Conservation (phyloP, 371 early-diverging fungal genomes). For the Apophysomyces trapeziformis region DNA sequence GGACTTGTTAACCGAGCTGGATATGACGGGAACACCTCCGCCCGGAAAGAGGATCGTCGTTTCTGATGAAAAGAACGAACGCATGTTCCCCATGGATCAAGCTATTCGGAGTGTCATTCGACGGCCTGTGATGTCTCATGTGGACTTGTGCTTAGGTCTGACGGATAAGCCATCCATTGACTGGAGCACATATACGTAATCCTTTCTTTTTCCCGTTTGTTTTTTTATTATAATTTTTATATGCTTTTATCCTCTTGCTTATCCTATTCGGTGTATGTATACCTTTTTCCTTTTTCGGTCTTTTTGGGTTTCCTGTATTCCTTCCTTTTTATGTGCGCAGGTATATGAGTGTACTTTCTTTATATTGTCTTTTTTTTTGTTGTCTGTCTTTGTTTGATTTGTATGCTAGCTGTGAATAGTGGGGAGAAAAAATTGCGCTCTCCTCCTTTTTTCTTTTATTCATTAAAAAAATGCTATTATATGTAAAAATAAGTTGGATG, state of each 20-base stretch:
- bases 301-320: not conserved
- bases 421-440: too few species aligned
- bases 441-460: too few species aligned
- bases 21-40: conserved; percentile 46
- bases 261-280: not conserved
- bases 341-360: not conserved
- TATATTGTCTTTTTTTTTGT: not conserved
- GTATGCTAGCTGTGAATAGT: too few species aligned
- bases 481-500: too few species aligned
- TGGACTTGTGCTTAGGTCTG: conserved; percentile 51
- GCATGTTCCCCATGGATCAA: conserved; percentile 45
- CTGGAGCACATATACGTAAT: conserved; percentile 36
- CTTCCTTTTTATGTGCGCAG: not conserved
- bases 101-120: conserved; percentile 49
- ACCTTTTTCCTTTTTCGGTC: not conserved
- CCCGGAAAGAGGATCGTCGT: conserved; percentile 54
- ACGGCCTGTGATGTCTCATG: conserved; percentile 35
- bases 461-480: too few species aligned
- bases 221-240: not conserved
- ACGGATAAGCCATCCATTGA: conserved; percentile 48
- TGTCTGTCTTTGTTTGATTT: too few species aligned
- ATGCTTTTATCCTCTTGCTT: not conserved
- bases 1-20: conserved; percentile 45
- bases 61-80: conserved; percentile 38
- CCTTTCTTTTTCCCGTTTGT: not conserved